Evolutionary conservation across 176 grass and related monocot species (phyloP), one percentile per base, ranked within the genome.

Genomic region (Avena insularis): DNA sequence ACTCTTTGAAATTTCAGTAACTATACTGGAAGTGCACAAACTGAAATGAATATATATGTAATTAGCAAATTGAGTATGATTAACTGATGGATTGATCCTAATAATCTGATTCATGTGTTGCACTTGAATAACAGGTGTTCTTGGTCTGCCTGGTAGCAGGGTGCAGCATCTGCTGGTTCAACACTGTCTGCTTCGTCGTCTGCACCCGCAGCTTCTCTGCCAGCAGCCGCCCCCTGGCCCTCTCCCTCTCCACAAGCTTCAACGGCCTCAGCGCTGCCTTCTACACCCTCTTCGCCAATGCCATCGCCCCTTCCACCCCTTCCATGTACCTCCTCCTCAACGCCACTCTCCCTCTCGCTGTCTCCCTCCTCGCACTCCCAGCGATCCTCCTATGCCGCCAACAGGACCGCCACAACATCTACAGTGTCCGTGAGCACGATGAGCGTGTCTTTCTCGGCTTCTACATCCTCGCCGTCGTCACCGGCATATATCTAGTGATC

Each of bases 161-260:
- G n/a, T 98, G 92, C 86, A 95, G 92, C 89, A 98, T 98, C 66
- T 96, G 92, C 69, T 98, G 96, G 96, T 98, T 98, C 96, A 98
- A 98, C 90, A 98, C 96, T 0, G 90, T 98, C 40, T 96, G 96
- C 87, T 98, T 98, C 12, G 92, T 98, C 9, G 87, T 98, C 16
- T 96, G 93, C 87, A 90, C 92, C 13, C 90, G 88, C 57, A 96
- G 79, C 64, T 98, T 98, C 90, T 87, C 93, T 1, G 31, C 81
- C 13, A 68, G 78, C 50, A 88, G 87, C 54, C 96, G 90, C 59
- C 91, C 96, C 61, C 75, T 98, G 3, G 93, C 94, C 14, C 90
- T 98, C 75, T 93, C 93, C 84, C 93, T 98, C 48, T 91, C 96
- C 62, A 91, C 91, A 86, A 96, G 96, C 85, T 98, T 98, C 89